Evolutionary conservation across 2,329 filamentous ascomycete genomes (phyloP), one percentile per base, ranked within the genome.

Genomic region (Alternaria longipes): DNA sequence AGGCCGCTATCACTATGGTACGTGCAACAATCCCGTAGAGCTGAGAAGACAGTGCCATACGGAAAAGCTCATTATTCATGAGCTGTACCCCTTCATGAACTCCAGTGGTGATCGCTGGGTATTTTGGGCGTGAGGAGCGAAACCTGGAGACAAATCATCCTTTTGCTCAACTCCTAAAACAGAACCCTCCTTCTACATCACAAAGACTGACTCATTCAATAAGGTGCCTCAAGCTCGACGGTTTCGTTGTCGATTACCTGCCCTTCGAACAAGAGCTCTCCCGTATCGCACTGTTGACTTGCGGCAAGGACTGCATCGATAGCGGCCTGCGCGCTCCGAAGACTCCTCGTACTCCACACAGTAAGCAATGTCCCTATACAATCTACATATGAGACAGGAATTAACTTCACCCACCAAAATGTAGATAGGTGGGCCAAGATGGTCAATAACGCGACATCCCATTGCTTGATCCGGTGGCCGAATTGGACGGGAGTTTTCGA

Each of bases 201-300:
- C 14, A 24, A 3, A 30, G 24, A 38, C 56, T 59, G 22, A 64
- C 49, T 16, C 8, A 2, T 3, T 16, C 9, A 24, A 3, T 11
- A 44, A 70, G 66, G 47, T 68, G 64, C 44, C 67, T 78, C 11
- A 74, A 70, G 54, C 74, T 78, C 1, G 67, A 74, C 40, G 73
- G 73, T 18, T 77, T 78, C 51, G 75, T 77, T 8, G 61, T 78
- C 24, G 75, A 78, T 53, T 60, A 68, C n/a, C 65, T 73, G 0
- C 72, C 74, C 0, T 77, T 78, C 24, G 63, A 73, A 38, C 58
- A 65, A 32, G 73, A 75, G 45, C 68, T 76, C 6, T 67, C 63
- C 3, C 54, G 47, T 8, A 62, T 76, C 32, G 60, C 64, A 2
- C 54, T 75, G 5, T 62, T 76, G 20, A 64, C 53, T 3, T 75